Evolutionary conservation across 805 yeast genomes (phyloP).

Genomic region (Clavispora carvajalis): DNA sequence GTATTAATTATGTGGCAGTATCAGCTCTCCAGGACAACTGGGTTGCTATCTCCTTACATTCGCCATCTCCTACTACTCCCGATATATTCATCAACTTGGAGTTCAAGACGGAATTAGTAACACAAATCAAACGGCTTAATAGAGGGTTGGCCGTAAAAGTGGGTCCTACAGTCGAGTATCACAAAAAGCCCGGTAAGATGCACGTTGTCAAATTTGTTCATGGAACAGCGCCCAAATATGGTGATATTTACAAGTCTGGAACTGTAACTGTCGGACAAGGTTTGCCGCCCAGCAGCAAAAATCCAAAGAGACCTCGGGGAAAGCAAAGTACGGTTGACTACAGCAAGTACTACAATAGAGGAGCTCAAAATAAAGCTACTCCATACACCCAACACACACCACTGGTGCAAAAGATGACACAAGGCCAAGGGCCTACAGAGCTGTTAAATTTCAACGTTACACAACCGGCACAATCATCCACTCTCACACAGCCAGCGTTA

Average conservation of each 20-base stretch:
- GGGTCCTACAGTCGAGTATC: constrained; percentile 71
- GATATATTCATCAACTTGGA: constrained; percentile 76
- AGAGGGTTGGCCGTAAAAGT: constrained; percentile 56
- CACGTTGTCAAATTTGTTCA: constrained; percentile 68
- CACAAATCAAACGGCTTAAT: constrained; percentile 63
- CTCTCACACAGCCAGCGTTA: background rate
- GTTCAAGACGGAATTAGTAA: constrained; percentile 84
- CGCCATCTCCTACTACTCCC: constrained; percentile 50
- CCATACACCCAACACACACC: constrained; percentile 3
- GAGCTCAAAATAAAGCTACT: constrained; percentile 8
- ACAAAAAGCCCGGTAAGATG: constrained; percentile 84
- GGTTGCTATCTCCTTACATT: constrained; percentile 61
- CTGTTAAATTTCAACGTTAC: background rate
- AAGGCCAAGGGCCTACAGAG: constrained; percentile 6
- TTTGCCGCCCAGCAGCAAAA: constrained; percentile 63
- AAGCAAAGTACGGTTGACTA: constrained; percentile 33
- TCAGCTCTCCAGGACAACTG: constrained; percentile 87
- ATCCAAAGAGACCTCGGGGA: constrained; percentile 74
- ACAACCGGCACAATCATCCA: constrained; percentile 9
- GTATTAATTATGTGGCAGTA: constrained; percentile 59
- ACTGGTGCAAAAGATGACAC: constrained; percentile 9
- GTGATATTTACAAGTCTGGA: constrained; percentile 84
- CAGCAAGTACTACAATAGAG: constrained; percentile 37
- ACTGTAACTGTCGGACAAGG: constrained; percentile 79
- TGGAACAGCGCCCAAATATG: constrained; percentile 51